phyloP scores from a whole-genome alignment of 257 asterid species.

The Solanum microdontum region DNA sequence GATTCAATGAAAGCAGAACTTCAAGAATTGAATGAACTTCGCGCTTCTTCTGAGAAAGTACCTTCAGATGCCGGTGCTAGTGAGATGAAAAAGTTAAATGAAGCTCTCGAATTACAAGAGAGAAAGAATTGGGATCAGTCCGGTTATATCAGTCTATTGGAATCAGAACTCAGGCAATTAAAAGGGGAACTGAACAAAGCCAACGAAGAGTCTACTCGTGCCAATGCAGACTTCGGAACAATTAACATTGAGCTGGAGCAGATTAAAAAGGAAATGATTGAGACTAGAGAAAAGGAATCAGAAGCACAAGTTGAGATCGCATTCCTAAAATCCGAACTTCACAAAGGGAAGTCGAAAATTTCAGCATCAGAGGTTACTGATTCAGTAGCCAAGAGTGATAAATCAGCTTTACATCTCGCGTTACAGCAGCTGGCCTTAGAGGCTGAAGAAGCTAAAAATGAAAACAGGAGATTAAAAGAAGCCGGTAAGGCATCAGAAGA shows the following conservation, averaged over 20 bases:
- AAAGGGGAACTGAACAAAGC: constrained; percentile 11
- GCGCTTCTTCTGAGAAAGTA: constrained; percentile 4
- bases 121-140: constrained; percentile 24
- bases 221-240: neutral
- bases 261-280: constrained; percentile 2
- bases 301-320: constrained; percentile 39
- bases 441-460: constrained; percentile 34
- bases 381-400: constrained; percentile 32
- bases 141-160: constrained; percentile 16
- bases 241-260: constrained; percentile 22
- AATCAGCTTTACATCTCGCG: constrained; percentile 25
- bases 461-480: constrained; percentile 21
- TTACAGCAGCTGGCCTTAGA: constrained; percentile 45
- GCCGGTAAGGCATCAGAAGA: neutral
- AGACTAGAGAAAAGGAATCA: constrained; percentile 20
- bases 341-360: constrained; percentile 30
- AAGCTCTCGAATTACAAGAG: constrained; percentile 22
- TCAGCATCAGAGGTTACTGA: constrained; percentile 45
- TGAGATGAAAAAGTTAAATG: constrained; percentile 18
- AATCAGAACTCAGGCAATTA: constrained; percentile 20
- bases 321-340: constrained; percentile 36
- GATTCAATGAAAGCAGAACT: constrained; percentile 24
- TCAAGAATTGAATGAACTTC: constrained; percentile 18
- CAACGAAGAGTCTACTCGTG: constrained; percentile 5
- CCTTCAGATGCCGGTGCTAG: constrained; percentile 12